Evolutionary conservation across 192 early-diverging fungal genomes (phyloP), one percentile per base, ranked within the genome.

Genomic region (Gamsiella multidivaricata): DNA sequence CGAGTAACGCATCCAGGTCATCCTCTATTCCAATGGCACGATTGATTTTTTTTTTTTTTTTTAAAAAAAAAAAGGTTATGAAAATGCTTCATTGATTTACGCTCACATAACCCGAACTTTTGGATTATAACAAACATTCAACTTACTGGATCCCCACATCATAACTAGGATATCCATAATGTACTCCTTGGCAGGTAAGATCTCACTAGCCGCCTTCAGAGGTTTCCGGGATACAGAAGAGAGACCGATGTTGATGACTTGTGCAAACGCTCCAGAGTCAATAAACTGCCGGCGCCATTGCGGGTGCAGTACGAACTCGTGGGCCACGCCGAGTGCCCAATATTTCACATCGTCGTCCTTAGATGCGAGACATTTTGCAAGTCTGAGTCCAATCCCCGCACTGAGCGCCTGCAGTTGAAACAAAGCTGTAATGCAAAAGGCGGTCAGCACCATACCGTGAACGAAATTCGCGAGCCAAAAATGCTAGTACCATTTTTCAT

Each of bases 281-380:
- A 78, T 78, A 32, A 78, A 69, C 36, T 78, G 65, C 10, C 57
- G 65, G 17, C 61, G 74, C 53, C 65, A 78, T n/a, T 65, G 28
- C 1, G 43, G 41, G n/a, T 66, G 78, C 9, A 39, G 41, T 25
- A 70, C 82, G 20, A 83, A 80, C 20, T 75, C 83, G 32, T 82
- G 80, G 2, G 80, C 72, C 37, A 83, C 71, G 7, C 88, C 78
- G 42, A 91, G 63, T 2, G 91, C 83, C 93, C 93, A 94, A 43
- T 91, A 92, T n/a, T 85, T 83, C n/a, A 87, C 84, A 64, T 94
- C 91, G 9, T 86, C 87, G 39, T 94, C 92, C n/a, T 79, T 80
- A 5, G 79, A 69, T 18, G 84, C 75, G 23, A 94, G 67, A 53
- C 84, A 91, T 26, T 90, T 87, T 37, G 90, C 81, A n/a, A 88